phyloP scores from a whole-genome alignment of 176 grass and related monocot species.

The Zoysia pacifica region DNA sequence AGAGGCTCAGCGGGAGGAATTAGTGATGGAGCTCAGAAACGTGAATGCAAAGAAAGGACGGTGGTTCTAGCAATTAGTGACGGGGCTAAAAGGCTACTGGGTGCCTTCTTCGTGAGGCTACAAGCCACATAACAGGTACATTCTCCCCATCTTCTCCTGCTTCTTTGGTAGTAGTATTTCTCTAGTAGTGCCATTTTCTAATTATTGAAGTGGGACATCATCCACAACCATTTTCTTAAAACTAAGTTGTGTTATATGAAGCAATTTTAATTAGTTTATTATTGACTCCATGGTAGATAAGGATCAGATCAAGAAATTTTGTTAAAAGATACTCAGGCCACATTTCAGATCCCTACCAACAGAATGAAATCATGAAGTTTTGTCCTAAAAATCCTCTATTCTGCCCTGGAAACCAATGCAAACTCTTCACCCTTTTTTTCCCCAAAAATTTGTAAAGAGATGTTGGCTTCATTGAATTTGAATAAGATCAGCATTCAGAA shows the following conservation, averaged over 20 bases:
- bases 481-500: not conserved
- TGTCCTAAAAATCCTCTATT: not conserved
- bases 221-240: not conserved
- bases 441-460: not conserved
- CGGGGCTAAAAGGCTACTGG: constrained; percentile 34
- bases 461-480: not conserved
- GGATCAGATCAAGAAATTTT: not conserved
- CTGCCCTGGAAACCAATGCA: not conserved
- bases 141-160: constrained; percentile 28
- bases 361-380: not conserved
- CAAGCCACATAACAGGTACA: constrained; percentile 41
- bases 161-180: constrained; percentile 24
- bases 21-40: constrained; percentile 81
- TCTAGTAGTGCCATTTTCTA: not conserved
- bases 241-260: not conserved
- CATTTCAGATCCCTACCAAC: not conserved
- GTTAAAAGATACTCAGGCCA: not conserved
- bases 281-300: constrained; percentile 16
- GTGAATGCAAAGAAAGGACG: constrained; percentile 56
- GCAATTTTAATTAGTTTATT: constrained; percentile 4
- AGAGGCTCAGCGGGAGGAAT: constrained; percentile 72
- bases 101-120: constrained; percentile 34
- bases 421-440: not conserved
- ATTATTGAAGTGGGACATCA: constrained; percentile 8
- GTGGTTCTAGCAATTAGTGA: constrained; percentile 71